Evolutionary conservation across 257 asterid genomes (phyloP).

Genomic region (Solanum piurae): DNA sequence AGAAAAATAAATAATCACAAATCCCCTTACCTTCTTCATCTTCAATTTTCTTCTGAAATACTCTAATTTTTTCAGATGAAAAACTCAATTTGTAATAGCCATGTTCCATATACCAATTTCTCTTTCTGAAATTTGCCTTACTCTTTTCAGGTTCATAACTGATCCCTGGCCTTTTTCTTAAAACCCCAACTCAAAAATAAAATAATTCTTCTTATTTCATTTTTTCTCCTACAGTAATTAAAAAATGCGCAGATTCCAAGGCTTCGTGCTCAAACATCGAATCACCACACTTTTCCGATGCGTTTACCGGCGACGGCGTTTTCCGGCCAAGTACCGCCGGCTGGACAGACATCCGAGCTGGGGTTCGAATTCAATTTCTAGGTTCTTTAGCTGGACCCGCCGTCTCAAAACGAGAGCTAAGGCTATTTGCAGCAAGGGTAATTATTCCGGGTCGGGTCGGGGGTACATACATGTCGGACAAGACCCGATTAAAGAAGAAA

Average conservation of each 20-base stretch:
- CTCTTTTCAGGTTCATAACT: slow-evolving; percentile 49
- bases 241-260: slow-evolving; percentile 43
- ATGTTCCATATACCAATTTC: slow-evolving; percentile 48
- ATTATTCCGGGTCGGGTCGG: slow-evolving; percentile 6
- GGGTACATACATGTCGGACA: slow-evolving; percentile 43
- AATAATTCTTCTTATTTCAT: rapidly evolving
- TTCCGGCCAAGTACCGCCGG: slow-evolving; percentile 13
- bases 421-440: slow-evolving; percentile 21
- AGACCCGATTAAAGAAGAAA: slow-evolving; percentile 19
- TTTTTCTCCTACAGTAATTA: background rate
- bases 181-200: background rate
- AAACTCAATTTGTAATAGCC: background rate
- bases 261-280: slow-evolving; percentile 55
- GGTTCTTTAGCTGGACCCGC: slow-evolving; percentile 36
- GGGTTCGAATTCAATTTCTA: slow-evolving; percentile 20
- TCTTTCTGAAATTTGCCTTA: slow-evolving; percentile 41
- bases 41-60: slow-evolving; percentile 1
- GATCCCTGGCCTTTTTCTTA: slow-evolving; percentile 81
- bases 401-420: slow-evolving; percentile 41
- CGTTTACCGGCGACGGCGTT: slow-evolving; percentile 19
- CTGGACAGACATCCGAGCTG: slow-evolving; percentile 2
- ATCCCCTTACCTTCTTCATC: background rate
- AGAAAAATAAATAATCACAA: background rate
- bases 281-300: slow-evolving; percentile 46
- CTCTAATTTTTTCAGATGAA: slow-evolving; percentile 16